A percentile compares a stretch with the other conserved stretches of the same genome.
Evolutionary conservation across 2,329 filamentous ascomycete genomes (phyloP).

Genomic region (Hansfordia pulvinata): DNA sequence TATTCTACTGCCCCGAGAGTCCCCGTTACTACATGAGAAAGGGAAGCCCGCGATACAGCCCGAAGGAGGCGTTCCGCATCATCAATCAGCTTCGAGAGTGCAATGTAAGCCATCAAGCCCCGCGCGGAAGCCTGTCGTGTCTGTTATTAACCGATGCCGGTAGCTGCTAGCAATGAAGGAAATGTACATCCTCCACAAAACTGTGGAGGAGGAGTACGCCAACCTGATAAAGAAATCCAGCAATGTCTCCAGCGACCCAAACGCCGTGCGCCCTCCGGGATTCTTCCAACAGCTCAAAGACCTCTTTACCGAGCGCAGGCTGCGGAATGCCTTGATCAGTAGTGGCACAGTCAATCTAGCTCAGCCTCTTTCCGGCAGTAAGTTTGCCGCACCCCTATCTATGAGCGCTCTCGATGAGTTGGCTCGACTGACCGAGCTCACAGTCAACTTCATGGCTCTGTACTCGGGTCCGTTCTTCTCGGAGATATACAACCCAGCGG

Average conservation of each 20-base stretch:
- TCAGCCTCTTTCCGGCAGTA: slow-evolving; percentile 21
- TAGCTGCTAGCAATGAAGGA: slow-evolving; percentile 26
- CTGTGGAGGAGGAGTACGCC: slow-evolving; percentile 11
- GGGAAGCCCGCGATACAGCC: slow-evolving; percentile 19
- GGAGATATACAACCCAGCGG: no score
- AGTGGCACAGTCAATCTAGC: slow-evolving; percentile 16
- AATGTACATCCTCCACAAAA: slow-evolving; percentile 24
- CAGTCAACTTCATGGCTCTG: slow-evolving; percentile 28
- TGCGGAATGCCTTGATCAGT: slow-evolving; percentile 18
- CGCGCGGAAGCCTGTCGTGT: no score
- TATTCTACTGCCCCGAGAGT: slow-evolving; percentile 25
- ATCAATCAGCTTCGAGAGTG: slow-evolving; percentile 22
- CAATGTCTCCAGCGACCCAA: no score
- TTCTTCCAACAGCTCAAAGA: slow-evolving; percentile 8
- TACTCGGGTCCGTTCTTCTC: slow-evolving; percentile 25
- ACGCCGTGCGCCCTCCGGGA: slow-evolving; percentile 2
- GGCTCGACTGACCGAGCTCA: slow-evolving; percentile 7
- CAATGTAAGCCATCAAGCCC: slow-evolving; percentile 10
- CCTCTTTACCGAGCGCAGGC: slow-evolving; percentile 10
- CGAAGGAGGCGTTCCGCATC: slow-evolving; percentile 18
- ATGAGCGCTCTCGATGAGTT: slow-evolving; percentile 14
- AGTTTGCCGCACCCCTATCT: slow-evolving; percentile 20
- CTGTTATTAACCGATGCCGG: neutral
- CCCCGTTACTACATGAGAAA: slow-evolving; percentile 24
- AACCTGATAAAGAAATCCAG: no score